Evolutionary conservation across 352 stramenopile species (phyloP), one percentile per base, ranked within the genome.

Genomic region (Phytophthora litchii): DNA sequence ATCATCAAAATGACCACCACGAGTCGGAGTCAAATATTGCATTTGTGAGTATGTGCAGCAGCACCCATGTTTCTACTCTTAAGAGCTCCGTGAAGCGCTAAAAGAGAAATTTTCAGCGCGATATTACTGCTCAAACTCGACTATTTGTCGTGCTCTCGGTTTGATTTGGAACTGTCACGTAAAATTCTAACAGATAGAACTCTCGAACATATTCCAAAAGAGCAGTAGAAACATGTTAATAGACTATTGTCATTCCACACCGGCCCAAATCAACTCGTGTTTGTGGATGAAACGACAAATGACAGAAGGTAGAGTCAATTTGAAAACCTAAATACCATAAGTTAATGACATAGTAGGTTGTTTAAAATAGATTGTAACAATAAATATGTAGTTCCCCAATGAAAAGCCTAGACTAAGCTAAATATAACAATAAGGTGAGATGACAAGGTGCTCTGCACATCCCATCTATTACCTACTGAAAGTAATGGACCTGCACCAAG

Each of bases 31-130:
- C 25, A 25, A 48, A 34, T 12, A 16, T 42, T 66, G 60, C 27
- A 42, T 41, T 32, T 23, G 27, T 1, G 34, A 60, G n/a, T 60
- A 60, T 31, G 35, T 56, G n/a, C 13, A 59, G 14, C 6, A 14
- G 12, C 42, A 56, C 31, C 29, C 58, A 4, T 66, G 49, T 20
- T 66, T 66, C 12, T 60, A 66, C 27, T 56, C 60, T 31, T 40
- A 66, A 43, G 49, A 59, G 35, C 36, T 56, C 6, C 32, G 43
- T 2, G 25, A 41, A 3, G 35, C 20, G 7, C 29, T 67, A 1
- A 57, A 35, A 20, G 23, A 49, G 4, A 27, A 20, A 10, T 56
- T 60, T 45, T 45, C 10, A 29, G 41, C 29, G 8, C 41, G 23
- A 3, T 21, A 35, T 48, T 48, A 23, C 13, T 46, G 40, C 13